These are phyloP conservation scores for Penicillium crystallinum DNA, from an alignment of 495 filamentous ascomycete genomes.

Conservation along the genomic window DNA sequence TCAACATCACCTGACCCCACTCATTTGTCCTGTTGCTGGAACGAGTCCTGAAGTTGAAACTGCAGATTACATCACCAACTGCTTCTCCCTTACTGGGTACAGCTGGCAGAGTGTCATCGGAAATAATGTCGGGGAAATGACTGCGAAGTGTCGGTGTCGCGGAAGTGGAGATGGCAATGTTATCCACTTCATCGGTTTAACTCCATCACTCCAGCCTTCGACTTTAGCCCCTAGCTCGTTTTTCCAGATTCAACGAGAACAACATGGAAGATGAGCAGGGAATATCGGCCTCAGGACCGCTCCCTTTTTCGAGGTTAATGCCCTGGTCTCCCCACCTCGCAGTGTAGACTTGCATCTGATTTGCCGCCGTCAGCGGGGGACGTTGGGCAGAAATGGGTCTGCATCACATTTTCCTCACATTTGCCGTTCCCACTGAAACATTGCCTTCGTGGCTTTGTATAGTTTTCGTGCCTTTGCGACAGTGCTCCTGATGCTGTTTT, in stretches of 20 bases:
- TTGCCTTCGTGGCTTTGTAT: slow-evolving; percentile 12
- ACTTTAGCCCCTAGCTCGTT: slow-evolving; percentile 16
- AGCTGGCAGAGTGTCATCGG: neutral
- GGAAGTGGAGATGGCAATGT: slow-evolving; percentile 15
- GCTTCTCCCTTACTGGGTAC: slow-evolving; percentile 14
- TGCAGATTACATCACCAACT: slow-evolving; percentile 9
- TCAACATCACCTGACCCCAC: neutral
- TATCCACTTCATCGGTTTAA: neutral
- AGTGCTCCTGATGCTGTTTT: slow-evolving; percentile 1
- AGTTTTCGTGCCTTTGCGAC: neutral
- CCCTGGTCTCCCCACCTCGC: slow-evolving; percentile 13
- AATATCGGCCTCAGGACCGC: neutral
- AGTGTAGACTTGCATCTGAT: slow-evolving; percentile 23
- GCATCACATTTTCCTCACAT: slow-evolving; percentile 14
- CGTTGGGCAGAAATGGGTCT: slow-evolving; percentile 38
- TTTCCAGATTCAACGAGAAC: neutral
- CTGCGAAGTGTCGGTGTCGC: slow-evolving; percentile 27
- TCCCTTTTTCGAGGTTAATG: neutral
- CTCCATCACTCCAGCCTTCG: neutral
- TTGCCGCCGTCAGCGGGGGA: slow-evolving; percentile 31
- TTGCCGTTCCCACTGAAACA: slow-evolving; percentile 8
- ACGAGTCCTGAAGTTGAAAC: neutral
- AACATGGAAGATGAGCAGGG: too few relatives aligned
- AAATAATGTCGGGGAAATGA: neutral
- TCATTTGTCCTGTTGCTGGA: too few relatives aligned